Conservation (phyloP, 805 yeast species). For the Tetrapisispora pingtungensis region DNA sequence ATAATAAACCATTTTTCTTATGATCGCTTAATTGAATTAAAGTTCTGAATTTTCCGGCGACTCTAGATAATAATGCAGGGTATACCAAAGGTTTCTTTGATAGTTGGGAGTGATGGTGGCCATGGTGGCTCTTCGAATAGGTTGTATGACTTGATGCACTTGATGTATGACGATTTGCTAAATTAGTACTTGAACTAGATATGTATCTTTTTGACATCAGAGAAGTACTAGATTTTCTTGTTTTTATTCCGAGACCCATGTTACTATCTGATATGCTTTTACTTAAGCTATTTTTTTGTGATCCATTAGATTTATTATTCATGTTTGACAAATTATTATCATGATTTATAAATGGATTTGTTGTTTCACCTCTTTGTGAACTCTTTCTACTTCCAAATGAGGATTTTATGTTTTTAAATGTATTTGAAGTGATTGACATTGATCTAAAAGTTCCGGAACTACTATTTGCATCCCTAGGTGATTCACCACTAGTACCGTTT, state of each 20-base stretch:
- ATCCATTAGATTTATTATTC: neutral
- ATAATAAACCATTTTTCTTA: constrained; percentile 82
- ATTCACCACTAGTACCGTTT: neutral
- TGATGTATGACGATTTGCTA: constrained; percentile 2
- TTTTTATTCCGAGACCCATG: constrained; percentile 33
- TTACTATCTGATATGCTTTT: constrained; percentile 3
- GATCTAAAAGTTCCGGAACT: constrained; percentile 19
- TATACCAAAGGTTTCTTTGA: constrained; percentile 58
- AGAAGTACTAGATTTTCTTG: constrained; percentile 39
- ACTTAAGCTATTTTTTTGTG: constrained; percentile 1
- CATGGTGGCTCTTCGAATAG: constrained; percentile 2
- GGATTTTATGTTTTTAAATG: constrained; percentile 26
- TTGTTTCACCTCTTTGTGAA: constrained; percentile 36
- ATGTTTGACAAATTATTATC: constrained; percentile 1
- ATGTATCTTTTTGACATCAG: constrained; percentile 29
- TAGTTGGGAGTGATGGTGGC: constrained; percentile 7
- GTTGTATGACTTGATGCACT: neutral
- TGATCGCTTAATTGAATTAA: constrained; percentile 62
- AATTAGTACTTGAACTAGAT: constrained; percentile 20
- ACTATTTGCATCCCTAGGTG: constrained; percentile 6
- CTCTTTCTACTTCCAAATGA: constrained; percentile 34
- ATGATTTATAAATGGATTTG: constrained; percentile 19
- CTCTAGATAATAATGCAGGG: constrained; percentile 81
- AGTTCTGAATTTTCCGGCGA: constrained; percentile 68
- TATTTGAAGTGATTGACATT: constrained; percentile 28